Evolutionary conservation across 108 stramenopile genomes (phyloP), one percentile per base, ranked within the genome.

Genomic region (Nitzschia sp.): DNA sequence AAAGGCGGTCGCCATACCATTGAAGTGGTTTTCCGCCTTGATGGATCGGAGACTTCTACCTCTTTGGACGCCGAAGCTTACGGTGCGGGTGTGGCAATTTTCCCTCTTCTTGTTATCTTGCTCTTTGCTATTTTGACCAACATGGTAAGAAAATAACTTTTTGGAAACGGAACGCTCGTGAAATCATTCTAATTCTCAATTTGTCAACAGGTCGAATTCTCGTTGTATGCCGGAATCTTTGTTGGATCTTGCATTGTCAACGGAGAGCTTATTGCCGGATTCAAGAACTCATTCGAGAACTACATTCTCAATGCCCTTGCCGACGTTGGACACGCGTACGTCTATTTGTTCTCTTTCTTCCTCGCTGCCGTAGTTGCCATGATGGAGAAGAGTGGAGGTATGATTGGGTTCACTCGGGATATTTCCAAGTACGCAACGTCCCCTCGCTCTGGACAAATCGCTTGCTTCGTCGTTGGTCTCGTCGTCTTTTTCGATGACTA

Each of bases 401-500:
- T 84, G 46, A 3, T 68, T 11, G 89, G 85, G 0, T 76, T 90
- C 55, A 84, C 86, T 0, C 55, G 39, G 15, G 63, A 52, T 51
- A 43, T 76, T 51, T 44, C 63, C 38, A 51, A 54, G 20, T 57
- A 21, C 57, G 80, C 72, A 66, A 85, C 41, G 0, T 53, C 53
- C 51, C 63, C 67, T 42, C 51, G 66, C 26, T 11, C 10, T 11
- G 57, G 58, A 53, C 53, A 70, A 74, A 53, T 25, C 48, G 79
- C 43, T 38, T 68, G 15, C 70, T 84, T 74, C 41, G 24, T 46
- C 52, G 79, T 65, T 58, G 86, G 60, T 24, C 42, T 75, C 21
- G 25, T 84, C 37, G 80, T 87, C 39, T 91, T 91, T 70, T 86
- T 87, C 38, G 83, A 83, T 62, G 82, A 91, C 53, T 86, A 86